Base-by-base conservation (phyloP, 768 basidiomycete genomes). In the Boletus edulis region DNA sequence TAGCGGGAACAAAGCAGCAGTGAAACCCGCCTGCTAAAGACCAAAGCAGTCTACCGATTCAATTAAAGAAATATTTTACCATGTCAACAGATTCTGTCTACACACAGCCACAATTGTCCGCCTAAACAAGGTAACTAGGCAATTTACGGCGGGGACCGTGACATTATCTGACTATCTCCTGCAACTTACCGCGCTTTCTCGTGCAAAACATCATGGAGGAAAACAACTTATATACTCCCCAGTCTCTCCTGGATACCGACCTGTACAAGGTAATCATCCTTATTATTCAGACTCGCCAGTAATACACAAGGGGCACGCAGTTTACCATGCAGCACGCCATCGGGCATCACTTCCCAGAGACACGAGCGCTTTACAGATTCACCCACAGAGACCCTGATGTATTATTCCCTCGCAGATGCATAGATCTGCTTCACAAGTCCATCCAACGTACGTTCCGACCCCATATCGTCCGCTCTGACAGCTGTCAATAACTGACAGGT, bases 291-390 rank as follows among this genome's bases (percentile, higher is more conserved):
- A 8, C 10, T 32, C 12, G 20, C 42, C 14, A 24, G n/a, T 46
- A n/a, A 43, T 51, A 42, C 38, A 4, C 18, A 24, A 3, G 10
- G 7, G 35, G 9, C 29, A 31, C 31, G 14, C 54, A 96, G 92
- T 77, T 97, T 45, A 91, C 94, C 0, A 98, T 97, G 96, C 96
- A 98, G 74, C 90, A 95, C 72, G 94, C 93, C 0, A 85, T 98
- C 22, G 63, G 86, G 53, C 78, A 81, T 20, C 84, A 87, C 57
- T 95, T 94, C 65, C 87, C 87, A n/a, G 73, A 83, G 42, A 79
- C 82, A 1, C 65, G 76, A n/a, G 85, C 84, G 7, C 81, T 80
- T 3, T 93, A 95, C 69, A 80, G 80, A 38, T 95, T 96, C 71
- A 92, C 85, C 2, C 89, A 94, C 67, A 85, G 94, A 55, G 81